A percentile compares a stretch with the other conserved stretches of the same genome.
phyloP scores from a whole-genome alignment of 2,329 filamentous ascomycete species.

The Exophiala spinifera region DNA sequence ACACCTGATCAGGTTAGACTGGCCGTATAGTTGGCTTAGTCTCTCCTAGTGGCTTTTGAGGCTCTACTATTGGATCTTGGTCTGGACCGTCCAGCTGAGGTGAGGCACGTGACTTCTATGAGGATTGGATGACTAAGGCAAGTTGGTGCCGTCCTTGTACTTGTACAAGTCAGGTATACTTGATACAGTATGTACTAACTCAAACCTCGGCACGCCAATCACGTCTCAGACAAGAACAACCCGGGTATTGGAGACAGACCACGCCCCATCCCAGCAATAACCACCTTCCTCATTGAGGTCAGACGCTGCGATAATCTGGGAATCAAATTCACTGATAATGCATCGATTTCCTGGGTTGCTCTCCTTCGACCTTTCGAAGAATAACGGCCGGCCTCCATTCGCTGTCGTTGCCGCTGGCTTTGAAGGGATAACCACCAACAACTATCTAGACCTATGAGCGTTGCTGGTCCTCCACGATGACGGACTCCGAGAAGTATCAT shows the following conservation, averaged over 20 bases:
- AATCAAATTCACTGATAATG: not conserved
- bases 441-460: not conserved
- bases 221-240: not conserved
- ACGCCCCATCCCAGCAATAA: not conserved
- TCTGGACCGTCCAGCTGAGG: too few species aligned
- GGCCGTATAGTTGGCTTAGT: too few species aligned
- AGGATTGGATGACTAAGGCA: too few species aligned
- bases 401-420: too few species aligned
- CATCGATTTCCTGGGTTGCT: not conserved
- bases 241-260: not conserved
- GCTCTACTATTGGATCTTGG: not conserved
- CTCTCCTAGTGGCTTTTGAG: not conserved
- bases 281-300: constrained; percentile 11
- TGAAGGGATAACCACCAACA: too few species aligned
- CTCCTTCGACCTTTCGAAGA: too few species aligned
- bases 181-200: too few species aligned
- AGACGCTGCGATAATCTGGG: not conserved
- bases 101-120: too few species aligned
- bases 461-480: constrained; percentile 5
- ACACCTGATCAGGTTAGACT: too few species aligned
- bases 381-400: too few species aligned
- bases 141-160: too few species aligned
- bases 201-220: not conserved
- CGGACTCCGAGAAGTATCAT: constrained; percentile 13
- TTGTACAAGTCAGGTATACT: too few species aligned